Evolutionary conservation across 345 rosid genomes (phyloP).

Genomic region (Citropsis articulata): DNA sequence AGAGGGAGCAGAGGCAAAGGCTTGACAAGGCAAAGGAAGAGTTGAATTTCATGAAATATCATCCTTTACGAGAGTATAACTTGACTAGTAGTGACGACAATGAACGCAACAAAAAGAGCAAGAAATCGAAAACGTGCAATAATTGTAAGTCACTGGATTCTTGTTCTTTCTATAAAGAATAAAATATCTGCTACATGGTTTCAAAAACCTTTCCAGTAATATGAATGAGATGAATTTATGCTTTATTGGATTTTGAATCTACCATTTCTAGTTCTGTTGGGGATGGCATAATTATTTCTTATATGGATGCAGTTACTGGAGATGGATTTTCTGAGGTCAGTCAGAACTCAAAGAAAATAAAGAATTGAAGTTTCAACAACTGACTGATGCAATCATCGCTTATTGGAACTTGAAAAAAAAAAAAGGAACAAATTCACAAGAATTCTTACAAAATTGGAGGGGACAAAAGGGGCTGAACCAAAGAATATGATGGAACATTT

Average conservation of each 20-base stretch:
- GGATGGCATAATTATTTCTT: not conserved
- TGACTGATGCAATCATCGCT: not conserved
- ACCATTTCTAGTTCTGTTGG: not conserved
- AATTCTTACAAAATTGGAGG: too few species aligned
- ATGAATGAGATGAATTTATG: not conserved
- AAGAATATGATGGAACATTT: constrained; percentile 6
- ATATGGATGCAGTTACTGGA: not conserved
- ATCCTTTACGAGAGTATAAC: constrained; percentile 62
- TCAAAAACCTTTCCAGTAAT: not conserved
- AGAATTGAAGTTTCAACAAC: not conserved
- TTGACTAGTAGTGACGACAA: constrained; percentile 15
- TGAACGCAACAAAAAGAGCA: constrained; percentile 35
- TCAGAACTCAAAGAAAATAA: not conserved
- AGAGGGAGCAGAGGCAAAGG: constrained; percentile 58
- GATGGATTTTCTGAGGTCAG: not conserved
- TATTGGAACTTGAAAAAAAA: not conserved
- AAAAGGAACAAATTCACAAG: not conserved
- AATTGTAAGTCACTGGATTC: not conserved
- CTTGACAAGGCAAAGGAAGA: constrained; percentile 53
- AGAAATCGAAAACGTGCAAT: constrained; percentile 40
- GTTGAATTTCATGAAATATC: constrained; percentile 67
- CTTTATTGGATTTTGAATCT: not conserved
- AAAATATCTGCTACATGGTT: not conserved
- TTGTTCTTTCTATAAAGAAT: constrained; percentile 6
- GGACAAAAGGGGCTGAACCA: not conserved